These are phyloP conservation scores for Artemisia tridentata DNA, from an alignment of 129 eudicot species.

Conservation along the genomic window DNA sequence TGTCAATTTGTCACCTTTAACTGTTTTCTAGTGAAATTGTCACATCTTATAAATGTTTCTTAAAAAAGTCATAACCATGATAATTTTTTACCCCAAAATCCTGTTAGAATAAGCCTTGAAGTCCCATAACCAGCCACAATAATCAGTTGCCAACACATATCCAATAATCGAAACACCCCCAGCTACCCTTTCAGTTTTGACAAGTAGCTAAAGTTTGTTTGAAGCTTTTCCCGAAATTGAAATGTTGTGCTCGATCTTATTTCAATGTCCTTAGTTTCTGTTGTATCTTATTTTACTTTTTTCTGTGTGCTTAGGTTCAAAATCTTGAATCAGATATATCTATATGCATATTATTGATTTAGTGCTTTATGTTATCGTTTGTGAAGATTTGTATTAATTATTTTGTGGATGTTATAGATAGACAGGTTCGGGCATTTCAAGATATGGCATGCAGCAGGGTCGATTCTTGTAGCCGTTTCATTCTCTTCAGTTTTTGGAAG, in stretches of 20 bases:
- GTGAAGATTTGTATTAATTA: neutral
- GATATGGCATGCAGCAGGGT: constrained; percentile 83
- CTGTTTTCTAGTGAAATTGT: too few species aligned
- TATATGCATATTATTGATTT: neutral
- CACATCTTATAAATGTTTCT: too few species aligned
- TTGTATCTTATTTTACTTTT: neutral
- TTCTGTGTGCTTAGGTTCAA: neutral
- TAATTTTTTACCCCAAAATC: too few species aligned
- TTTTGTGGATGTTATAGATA: constrained; percentile 47
- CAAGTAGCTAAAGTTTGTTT: neutral
- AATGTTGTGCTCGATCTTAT: neutral
- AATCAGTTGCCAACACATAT: neutral
- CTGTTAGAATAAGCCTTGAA: too few species aligned
- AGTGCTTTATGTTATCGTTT: constrained; percentile 14
- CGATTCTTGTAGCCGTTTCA: constrained; percentile 74
- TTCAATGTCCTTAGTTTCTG: constrained; percentile 1
- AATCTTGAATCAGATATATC: constrained; percentile 1
- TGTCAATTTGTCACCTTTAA: neutral
- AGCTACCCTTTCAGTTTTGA: neutral
- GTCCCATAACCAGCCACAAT: too few species aligned
- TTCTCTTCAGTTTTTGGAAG: constrained; percentile 97
- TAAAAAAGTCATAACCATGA: too few species aligned
- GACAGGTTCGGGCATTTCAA: constrained; percentile 83
- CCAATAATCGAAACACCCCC: neutral
- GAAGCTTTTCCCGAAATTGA: neutral